phyloP scores from a whole-genome alignment of 148 eudicot genomes.

The Rhododendron kiyosumense region DNA sequence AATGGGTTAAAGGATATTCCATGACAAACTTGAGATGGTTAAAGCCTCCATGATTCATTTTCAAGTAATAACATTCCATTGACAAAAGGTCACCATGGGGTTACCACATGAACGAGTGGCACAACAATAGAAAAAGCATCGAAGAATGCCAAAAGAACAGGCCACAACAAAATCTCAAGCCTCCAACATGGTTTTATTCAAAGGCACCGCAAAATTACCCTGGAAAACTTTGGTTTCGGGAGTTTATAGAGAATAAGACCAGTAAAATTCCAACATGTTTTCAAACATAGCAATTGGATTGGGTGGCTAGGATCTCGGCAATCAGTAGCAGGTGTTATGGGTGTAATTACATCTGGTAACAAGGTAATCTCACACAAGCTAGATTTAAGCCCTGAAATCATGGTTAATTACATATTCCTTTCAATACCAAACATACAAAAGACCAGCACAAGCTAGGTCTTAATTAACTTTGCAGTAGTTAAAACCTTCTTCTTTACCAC shows the following conservation, averaged over 20 bases:
- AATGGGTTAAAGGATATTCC: background rate
- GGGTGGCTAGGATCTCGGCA: background rate
- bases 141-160: background rate
- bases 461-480: background rate
- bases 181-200: background rate
- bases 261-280: background rate
- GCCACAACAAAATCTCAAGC: background rate
- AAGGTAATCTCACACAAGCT: background rate
- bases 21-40: background rate
- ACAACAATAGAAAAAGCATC: background rate
- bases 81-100: background rate
- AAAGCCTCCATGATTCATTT: background rate
- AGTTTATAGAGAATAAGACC: background rate
- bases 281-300: background rate
- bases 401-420: background rate
- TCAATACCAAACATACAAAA: background rate
- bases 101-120: background rate
- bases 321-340: background rate
- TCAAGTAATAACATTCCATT: background rate
- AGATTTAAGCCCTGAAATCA: background rate
- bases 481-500: background rate
- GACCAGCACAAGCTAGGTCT: background rate
- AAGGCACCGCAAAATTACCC: background rate
- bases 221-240: background rate
- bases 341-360: background rate